Evolutionary conservation across 805 yeast genomes (phyloP), one percentile per base, ranked within the genome.

Genomic region (Zygoascus bituminiphila): DNA sequence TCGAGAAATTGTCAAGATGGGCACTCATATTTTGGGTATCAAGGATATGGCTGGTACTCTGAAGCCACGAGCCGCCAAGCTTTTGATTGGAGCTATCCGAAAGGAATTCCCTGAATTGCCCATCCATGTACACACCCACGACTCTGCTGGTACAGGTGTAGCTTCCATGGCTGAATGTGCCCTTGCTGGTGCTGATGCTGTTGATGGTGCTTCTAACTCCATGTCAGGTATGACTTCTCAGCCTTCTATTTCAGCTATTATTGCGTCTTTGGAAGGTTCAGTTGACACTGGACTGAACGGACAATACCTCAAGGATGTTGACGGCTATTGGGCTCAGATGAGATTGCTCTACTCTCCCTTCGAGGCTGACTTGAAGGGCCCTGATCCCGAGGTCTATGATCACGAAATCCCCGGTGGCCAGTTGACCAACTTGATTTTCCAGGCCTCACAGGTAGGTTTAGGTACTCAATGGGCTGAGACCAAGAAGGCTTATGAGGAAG

Each of bases 371-470:
- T 79, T 93, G 68, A 93, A 93, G 78, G 98, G 99, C 50, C 98
- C 99, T 52, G 99, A 93, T 71, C 98, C 99, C 60, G 98, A 93
- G 70, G 98, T 93, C 50, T 93, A 93, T 71, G 81, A 82, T 60
- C 98, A 93, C 72, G 99, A 93, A 77, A 93, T 93, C 58, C 99
- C 99, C 51, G 99, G 99, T 75, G 99, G 99, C 56, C 99, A 93
- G 74, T 81, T 93, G 70, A 93, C 99, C 55, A 93, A 93, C 76
- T 75, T 93, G 72, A 72, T 94, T 60, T 93, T 93, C 94, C 99
- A 93, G 75, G 98, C 99, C 51, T 96, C 88, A 71, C 98, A 94
- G 72, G 88, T 93, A 62, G 99, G 99, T 52, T 77, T 93, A 56
- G 99, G 98, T 58, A 84, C 85, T 59, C 88, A 86, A 73, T 93